Evolutionary conservation across 2,329 filamentous ascomycete species (phyloP).

Genomic region (Fusarium sp.): DNA sequence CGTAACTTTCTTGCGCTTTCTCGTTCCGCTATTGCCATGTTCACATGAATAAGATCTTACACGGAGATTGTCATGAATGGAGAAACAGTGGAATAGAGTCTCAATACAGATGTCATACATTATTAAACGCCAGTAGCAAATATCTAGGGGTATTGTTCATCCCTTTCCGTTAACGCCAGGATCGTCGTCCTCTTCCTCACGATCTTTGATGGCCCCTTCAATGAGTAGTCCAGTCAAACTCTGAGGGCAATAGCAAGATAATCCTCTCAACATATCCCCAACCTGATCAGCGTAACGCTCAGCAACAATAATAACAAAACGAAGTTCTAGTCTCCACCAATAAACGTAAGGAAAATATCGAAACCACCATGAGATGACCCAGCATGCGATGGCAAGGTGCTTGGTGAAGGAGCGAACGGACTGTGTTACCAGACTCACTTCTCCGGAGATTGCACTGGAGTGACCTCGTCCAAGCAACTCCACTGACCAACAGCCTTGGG

Average conservation of each 20-base stretch:
- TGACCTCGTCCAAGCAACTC: neutral
- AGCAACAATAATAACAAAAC: neutral
- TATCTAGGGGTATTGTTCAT: neutral
- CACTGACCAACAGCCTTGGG: no score
- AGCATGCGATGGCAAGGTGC: neutral
- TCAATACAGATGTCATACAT: neutral
- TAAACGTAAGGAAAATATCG: neutral
- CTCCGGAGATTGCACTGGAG: conserved; percentile 1
- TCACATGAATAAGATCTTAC: neutral
- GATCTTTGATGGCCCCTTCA: neutral
- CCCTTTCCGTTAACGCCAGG: neutral
- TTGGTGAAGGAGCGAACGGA: conserved; percentile 3
- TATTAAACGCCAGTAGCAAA: neutral
- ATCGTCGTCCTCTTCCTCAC: neutral
- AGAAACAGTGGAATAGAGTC: neutral
- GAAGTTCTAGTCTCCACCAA: neutral
- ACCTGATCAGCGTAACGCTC: neutral
- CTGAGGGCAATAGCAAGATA: neutral
- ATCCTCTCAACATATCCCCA: neutral
- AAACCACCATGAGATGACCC: neutral
- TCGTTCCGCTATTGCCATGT: fast-evolving
- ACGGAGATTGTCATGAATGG: neutral
- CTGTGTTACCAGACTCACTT: neutral
- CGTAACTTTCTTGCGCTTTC: neutral
- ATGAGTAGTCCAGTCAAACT: neutral